Evolutionary conservation across 192 early-diverging fungal species (phyloP).

Genomic region (Coemansia guatemalensis): DNA sequence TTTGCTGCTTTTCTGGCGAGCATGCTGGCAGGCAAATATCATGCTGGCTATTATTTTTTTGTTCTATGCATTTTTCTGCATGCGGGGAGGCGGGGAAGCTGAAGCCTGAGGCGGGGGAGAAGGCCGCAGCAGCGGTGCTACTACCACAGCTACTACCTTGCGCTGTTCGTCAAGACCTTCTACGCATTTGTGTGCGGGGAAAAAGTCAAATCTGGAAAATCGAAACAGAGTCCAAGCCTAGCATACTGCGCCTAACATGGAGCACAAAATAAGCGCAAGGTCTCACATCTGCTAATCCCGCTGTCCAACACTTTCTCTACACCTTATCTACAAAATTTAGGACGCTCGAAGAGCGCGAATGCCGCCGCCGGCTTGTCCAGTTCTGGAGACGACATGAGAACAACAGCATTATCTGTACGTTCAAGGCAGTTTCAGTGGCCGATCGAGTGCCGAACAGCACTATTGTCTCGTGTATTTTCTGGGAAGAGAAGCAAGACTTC

Average conservation of each 20-base stretch:
- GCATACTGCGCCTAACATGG: background rate
- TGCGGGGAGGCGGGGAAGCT: background rate
- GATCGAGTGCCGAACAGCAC: conserved; percentile 64
- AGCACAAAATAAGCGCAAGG: background rate
- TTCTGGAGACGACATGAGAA: conserved; percentile 71
- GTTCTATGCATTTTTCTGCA: background rate
- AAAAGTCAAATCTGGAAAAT: background rate
- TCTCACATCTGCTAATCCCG: background rate
- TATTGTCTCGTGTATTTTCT: conserved; percentile 80
- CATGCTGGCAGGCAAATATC: background rate
- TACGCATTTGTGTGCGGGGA: background rate
- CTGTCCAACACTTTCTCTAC: background rate
- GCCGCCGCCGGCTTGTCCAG: conserved; percentile 68
- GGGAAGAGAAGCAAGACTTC: conserved; percentile 69
- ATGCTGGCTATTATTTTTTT: background rate
- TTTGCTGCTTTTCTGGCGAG: background rate
- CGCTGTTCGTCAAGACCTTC: background rate
- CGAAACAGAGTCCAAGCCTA: background rate
- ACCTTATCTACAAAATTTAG: conserved; percentile 15
- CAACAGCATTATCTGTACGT: conserved; percentile 64
- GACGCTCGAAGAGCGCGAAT: conserved; percentile 64
- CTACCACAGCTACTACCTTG: background rate
- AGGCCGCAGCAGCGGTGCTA: background rate
- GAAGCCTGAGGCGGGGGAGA: background rate
- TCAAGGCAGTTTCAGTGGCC: conserved; percentile 60